Evolutionary conservation across 805 yeast species (phyloP), one percentile per base, ranked within the genome.

Genomic region (Saturnispora quitensis): DNA sequence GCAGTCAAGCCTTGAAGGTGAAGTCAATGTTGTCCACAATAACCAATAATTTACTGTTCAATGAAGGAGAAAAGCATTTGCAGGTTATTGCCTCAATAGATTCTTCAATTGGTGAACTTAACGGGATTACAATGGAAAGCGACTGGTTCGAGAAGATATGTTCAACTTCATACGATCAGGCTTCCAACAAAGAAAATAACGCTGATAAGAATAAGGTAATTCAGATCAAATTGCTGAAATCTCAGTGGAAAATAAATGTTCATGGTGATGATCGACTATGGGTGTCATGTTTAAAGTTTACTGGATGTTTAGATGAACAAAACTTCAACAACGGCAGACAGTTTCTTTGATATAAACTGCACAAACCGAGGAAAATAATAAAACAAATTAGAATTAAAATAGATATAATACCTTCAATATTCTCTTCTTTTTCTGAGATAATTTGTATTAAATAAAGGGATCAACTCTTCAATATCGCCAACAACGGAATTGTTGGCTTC

Each of bases 341-440:
- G 1, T 66, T 61, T 51, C 27, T 67, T 22, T 65, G 52, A 55
- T 27, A 38, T n/a, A 22, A 35, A 27, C 33, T n/a, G 13, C 15
- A 10, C 24, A n/a, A 42, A n/a, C 24, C 18, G 34, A n/a, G 27
- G 12, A 28, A 42, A 10, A 5, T 40, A 25, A 4, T 31, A 31
- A 31, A 31, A 31, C 34, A 31, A 31, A 13, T 2, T 31, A 31
- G 34, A 31, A 31, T 31, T 31, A 31, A 31, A 31, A 25, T 15
- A n/a, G 3, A 20, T 22, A 27, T 27, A 43, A 43, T 6, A 20
- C 2, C 9, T 24, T 64, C 64, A 81, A 63, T 81, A 83, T 58
- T 82, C 86, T 62, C 85, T 77, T 67, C 86, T 74, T 65, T 82
- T 82, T 61, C 86, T 76, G 56, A 82, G 68, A 43, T 76, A 71